Conservation (phyloP, 345 rosid species). For the Melaleuca quinquenervia region DNA sequence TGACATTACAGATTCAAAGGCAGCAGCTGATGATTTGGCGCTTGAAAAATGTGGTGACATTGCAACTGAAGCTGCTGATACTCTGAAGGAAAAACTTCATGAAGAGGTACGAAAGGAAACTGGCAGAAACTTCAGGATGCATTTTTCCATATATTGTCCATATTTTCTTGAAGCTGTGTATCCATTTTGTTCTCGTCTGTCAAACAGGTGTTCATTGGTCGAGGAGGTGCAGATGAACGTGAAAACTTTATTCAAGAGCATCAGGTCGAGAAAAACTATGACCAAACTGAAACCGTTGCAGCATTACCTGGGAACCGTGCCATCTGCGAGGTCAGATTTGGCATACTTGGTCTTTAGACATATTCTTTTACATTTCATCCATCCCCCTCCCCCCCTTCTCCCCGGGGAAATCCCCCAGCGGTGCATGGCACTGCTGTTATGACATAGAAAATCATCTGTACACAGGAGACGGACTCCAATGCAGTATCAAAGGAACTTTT, state of each 20-base stretch:
- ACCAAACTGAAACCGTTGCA: neutral
- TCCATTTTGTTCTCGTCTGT: neutral
- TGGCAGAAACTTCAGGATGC: neutral
- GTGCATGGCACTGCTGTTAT: neutral
- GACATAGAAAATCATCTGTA: neutral
- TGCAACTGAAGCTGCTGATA: constrained; percentile 1
- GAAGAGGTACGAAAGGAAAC: constrained; percentile 10
- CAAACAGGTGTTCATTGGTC: neutral
- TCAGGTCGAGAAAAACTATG: neutral
- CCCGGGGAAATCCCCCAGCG: too few relatives aligned
- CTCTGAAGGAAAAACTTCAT: constrained; percentile 8
- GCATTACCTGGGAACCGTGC: neutral
- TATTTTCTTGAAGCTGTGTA: neutral
- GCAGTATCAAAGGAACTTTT: neutral
- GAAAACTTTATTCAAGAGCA: neutral
- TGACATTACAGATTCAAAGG: neutral
- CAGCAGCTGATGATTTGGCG: neutral
- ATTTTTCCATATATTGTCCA: neutral
- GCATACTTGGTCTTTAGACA: neutral
- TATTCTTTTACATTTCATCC: neutral
- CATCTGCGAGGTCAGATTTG: neutral
- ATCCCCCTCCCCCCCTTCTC: neutral
- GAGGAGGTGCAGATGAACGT: neutral
- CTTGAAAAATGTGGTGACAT: neutral
- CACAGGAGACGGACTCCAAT: neutral